phyloP scores from a whole-genome alignment of 352 stramenopile species.

The Phytopythium sindhum region DNA sequence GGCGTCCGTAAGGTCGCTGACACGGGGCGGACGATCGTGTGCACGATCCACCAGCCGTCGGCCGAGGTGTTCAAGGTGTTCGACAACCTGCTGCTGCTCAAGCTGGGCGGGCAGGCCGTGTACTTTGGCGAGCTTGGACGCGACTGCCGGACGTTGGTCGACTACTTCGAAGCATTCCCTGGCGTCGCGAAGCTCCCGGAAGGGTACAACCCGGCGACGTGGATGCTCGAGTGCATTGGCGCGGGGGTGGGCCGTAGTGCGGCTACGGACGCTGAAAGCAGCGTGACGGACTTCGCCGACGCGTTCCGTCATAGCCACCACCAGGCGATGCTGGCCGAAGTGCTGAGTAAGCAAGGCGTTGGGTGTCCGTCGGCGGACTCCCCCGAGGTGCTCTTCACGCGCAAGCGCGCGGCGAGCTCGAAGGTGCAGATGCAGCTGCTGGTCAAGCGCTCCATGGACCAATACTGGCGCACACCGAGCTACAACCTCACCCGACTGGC shows the following conservation, averaged over 20 bases:
- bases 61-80: conserved; percentile 84
- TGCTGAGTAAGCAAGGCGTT: conserved; percentile 13
- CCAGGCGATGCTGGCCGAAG: conserved; percentile 11
- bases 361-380: conserved; percentile 9
- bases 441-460: conserved; percentile 33
- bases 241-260: conserved; percentile 16
- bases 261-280: not conserved
- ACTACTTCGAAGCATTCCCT: conserved; percentile 33
- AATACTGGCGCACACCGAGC: conserved; percentile 79
- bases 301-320: conserved; percentile 20
- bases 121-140: conserved; percentile 40
- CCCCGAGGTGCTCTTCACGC: conserved; percentile 18
- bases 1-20: conserved; percentile 83
- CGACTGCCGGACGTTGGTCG: conserved; percentile 12
- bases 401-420: conserved; percentile 20
- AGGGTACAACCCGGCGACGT: conserved; percentile 86
- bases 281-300: conserved; percentile 20
- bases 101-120: conserved; percentile 29
- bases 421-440: conserved; percentile 30
- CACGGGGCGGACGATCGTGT: conserved; percentile 76
- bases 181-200: conserved; percentile 29
- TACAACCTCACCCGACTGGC: conserved; percentile 78
- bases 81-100: conserved; percentile 71
- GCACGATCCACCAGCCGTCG: conserved; percentile 92
- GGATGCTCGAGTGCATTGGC: conserved; percentile 80